Evolutionary conservation across 106 monocot genomes (phyloP), one percentile per base, ranked within the genome.

Genomic region (Platanthera guangdongensis): DNA sequence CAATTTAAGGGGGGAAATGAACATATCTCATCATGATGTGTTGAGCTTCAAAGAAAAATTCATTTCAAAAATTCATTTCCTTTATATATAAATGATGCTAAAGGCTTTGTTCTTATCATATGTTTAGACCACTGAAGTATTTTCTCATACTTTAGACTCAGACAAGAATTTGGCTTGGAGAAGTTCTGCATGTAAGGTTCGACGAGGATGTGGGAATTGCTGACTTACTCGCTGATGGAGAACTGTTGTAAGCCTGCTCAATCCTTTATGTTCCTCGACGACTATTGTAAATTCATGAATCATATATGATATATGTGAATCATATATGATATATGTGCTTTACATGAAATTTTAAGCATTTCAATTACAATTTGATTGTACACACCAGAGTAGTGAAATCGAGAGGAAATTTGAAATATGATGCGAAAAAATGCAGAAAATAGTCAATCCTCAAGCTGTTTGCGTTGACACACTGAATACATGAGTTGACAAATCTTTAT

Each of bases 81-180:
- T 19, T 60, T 60, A 60, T 21, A 21, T 7, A 21, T 6, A 60
- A 54, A 45, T 68, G 60, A 10, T 5, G 25, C 15, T 47, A 22
- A 32, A 7, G 21, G n/a, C 70, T 12, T 71, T 60, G 57, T 19
- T 19, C 47, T 39, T 16, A 30, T 25, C 64, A 60, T 22, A 60
- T 60, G 59, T 60, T 7, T 60, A 63, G 5, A 2, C 74, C 12
- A 39, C 28, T 15, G 70, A 71, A 54, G 0, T 60, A 60, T 9
- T 67, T 60, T 0, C 59, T 59, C 22, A 15, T 71, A 6, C 32
- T 81, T 28, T 74, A 91, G 90, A 86, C 71, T 57, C 88, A 91
- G 62, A 80, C 90, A 50, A 91, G 80, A 78, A 91, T 91, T 77
- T 91, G 90, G 90, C 90, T 91, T 82, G 90, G 86, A 46, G 88